A percentile compares a stretch with the other conserved stretches of the same genome.
These are phyloP conservation scores for Neofusicoccum umdonicola DNA, from an alignment of 2,329 filamentous ascomycete genomes.

Conservation along the genomic window DNA sequence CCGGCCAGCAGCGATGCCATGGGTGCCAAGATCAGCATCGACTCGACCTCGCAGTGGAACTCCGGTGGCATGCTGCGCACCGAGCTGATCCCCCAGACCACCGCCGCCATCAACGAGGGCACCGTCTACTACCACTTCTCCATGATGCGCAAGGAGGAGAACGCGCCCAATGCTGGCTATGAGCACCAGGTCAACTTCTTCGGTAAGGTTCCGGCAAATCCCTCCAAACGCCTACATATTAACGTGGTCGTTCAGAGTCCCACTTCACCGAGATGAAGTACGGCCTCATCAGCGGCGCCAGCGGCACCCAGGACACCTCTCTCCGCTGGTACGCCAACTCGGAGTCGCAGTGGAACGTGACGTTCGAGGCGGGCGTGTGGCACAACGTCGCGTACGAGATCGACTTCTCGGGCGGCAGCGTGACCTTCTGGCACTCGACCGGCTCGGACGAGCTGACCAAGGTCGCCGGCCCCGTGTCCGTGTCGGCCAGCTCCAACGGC, in stretches of 20 bases:
- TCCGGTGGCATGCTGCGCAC: slow-evolving; percentile 70
- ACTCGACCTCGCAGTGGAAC: slow-evolving; percentile 66
- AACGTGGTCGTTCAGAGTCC: slow-evolving; percentile 51
- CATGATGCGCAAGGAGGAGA: slow-evolving; percentile 58
- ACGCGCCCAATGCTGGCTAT: slow-evolving; percentile 59
- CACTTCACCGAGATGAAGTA: slow-evolving; percentile 76
- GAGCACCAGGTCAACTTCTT: slow-evolving; percentile 65
- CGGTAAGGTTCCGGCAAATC: background rate
- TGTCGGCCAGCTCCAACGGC: slow-evolving; percentile 63
- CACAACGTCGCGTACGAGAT: slow-evolving; percentile 75
- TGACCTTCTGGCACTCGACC: slow-evolving; percentile 71
- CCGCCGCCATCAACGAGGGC: slow-evolving; percentile 61
- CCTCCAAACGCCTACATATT: background rate
- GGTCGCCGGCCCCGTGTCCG: slow-evolving; percentile 60
- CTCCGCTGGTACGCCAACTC: slow-evolving; percentile 65
- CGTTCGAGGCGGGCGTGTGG: slow-evolving; percentile 64
- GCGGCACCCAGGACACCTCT: slow-evolving; percentile 51
- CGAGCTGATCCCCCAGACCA: slow-evolving; percentile 71
- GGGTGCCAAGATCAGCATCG: slow-evolving; percentile 69
- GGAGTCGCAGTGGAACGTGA: slow-evolving; percentile 61
- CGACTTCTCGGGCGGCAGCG: slow-evolving; percentile 61
- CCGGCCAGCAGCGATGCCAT: slow-evolving; percentile 59
- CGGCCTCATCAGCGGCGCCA: slow-evolving; percentile 56
- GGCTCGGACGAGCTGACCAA: slow-evolving; percentile 58
- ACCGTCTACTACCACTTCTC: slow-evolving; percentile 73